phyloP scores from a whole-genome alignment of 768 basidiomycete genomes.

The Boletus reticuloceps region DNA sequence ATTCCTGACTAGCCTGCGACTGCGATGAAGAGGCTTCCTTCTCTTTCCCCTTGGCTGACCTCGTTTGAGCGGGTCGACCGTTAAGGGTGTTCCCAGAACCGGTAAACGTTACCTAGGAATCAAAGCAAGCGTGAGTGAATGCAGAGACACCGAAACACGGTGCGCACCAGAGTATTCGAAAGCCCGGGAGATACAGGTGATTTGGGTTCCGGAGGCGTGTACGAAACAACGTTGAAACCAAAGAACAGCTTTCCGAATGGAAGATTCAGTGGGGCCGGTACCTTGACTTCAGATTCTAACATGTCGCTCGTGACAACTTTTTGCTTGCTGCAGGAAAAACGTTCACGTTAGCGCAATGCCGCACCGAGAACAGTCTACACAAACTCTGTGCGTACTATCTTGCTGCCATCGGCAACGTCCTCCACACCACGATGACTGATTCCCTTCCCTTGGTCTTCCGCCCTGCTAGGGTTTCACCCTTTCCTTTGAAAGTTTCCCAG shows the following conservation, averaged over 20 bases:
- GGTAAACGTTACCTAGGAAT: constrained; percentile 46
- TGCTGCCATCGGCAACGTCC: constrained; percentile 74
- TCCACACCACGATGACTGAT: constrained; percentile 82
- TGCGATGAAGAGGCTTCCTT: constrained; percentile 37
- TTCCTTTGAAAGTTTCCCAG: constrained; percentile 97
- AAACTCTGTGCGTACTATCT: constrained; percentile 89
- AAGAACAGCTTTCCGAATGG: constrained; percentile 97
- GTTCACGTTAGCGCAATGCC: constrained; percentile 5
- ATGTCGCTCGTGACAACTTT: constrained; percentile 80
- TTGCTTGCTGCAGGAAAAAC: constrained; percentile 55
- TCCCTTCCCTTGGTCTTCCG: constrained; percentile 93
- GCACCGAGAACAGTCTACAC: constrained; percentile 30
- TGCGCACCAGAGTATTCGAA: constrained; percentile 30
- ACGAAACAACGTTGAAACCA: constrained; percentile 80
- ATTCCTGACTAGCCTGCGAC: constrained; percentile 30
- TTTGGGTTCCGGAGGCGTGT: constrained; percentile 48
- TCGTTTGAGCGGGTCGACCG: constrained; percentile 41
- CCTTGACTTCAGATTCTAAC: constrained; percentile 70
- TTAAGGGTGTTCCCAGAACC: constrained; percentile 70
- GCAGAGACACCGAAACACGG: background rate
- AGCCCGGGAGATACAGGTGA: constrained; percentile 28
- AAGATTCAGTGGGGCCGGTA: constrained; percentile 86
- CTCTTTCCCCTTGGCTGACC: constrained; percentile 54
- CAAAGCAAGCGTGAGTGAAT: background rate
- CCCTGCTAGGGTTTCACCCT: constrained; percentile 87